Conservation (phyloP, 1,139 yeast genomes). For the Protomyces arabidopsidicola region DNA sequence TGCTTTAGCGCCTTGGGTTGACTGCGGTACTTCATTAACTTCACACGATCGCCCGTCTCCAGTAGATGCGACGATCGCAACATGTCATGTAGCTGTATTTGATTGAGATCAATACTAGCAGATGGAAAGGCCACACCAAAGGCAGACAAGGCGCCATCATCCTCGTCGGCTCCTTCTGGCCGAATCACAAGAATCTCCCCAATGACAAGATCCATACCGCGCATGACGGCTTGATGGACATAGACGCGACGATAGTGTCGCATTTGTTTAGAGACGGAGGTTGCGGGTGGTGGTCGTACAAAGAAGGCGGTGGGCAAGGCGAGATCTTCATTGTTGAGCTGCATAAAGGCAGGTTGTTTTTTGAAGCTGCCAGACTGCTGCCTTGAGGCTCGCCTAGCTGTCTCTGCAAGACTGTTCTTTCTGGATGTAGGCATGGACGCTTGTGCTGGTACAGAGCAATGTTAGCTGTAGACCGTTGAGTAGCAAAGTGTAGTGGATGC, state of each 20-base stretch:
- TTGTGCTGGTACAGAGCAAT: too few relatives aligned
- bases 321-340: not conserved
- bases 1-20: constrained; percentile 1
- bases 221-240: constrained; percentile 18
- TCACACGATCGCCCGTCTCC: constrained; percentile 28
- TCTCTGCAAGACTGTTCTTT: not conserved
- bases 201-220: constrained; percentile 4
- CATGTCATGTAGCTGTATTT: constrained; percentile 18
- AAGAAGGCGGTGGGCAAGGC: not conserved
- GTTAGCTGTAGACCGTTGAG: too few relatives aligned
- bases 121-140: constrained; percentile 22
- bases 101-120: constrained; percentile 2
- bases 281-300: not conserved
- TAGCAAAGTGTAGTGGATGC: too few relatives aligned
- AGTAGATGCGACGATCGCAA: constrained; percentile 17
- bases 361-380: not conserved
- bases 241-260: constrained; percentile 18
- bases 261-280: constrained; percentile 5
- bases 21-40: constrained; percentile 11
- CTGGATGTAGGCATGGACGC: not conserved
- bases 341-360: not conserved
- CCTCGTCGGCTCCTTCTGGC: constrained; percentile 18
- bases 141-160: constrained; percentile 15
- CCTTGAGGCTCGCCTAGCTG: not conserved
- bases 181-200: constrained; percentile 20